A percentile compares a stretch with the other conserved stretches of the same genome.
Conservation (phyloP, 2,329 filamentous ascomycete species). For the Fusarium longipes region DNA sequence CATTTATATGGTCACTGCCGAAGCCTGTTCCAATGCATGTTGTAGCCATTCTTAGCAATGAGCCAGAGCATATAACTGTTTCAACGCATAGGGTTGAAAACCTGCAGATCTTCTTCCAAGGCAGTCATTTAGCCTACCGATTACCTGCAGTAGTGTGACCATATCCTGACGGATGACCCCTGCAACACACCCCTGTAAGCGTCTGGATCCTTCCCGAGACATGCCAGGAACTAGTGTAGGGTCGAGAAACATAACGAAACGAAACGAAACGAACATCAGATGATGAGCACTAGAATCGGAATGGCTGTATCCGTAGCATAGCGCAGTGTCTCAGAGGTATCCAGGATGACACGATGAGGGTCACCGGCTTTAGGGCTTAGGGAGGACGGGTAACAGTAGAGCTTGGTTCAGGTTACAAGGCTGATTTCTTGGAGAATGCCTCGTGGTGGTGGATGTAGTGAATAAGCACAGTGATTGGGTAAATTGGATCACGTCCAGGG, state of each 20-base stretch:
- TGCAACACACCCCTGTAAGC: slow-evolving; percentile 1
- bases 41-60: slow-evolving; percentile 26
- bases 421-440: slow-evolving; percentile 39
- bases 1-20: slow-evolving; percentile 14
- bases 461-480: slow-evolving; percentile 26
- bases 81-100: slow-evolving; percentile 5
- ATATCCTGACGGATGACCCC: not conserved
- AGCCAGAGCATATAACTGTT: slow-evolving; percentile 4
- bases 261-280: not conserved
- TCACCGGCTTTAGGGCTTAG: slow-evolving; percentile 12
- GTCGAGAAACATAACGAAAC: slow-evolving; percentile 16
- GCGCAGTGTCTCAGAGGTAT: slow-evolving; percentile 30
- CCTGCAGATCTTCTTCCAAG: slow-evolving; percentile 16
- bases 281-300: slow-evolving; percentile 18
- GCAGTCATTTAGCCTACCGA: not conserved
- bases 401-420: slow-evolving; percentile 32
- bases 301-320: slow-evolving; percentile 14
- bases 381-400: slow-evolving; percentile 5
- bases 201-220: slow-evolving; percentile 38
- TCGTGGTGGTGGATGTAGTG: slow-evolving; percentile 27
- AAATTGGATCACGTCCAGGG: slow-evolving; percentile 23
- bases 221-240: slow-evolving; percentile 10
- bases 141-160: slow-evolving; percentile 27
- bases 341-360: slow-evolving; percentile 31
- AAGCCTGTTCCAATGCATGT: slow-evolving; percentile 15